Conservation (phyloP, 345 rosid genomes). For the Salix udensis region DNA sequence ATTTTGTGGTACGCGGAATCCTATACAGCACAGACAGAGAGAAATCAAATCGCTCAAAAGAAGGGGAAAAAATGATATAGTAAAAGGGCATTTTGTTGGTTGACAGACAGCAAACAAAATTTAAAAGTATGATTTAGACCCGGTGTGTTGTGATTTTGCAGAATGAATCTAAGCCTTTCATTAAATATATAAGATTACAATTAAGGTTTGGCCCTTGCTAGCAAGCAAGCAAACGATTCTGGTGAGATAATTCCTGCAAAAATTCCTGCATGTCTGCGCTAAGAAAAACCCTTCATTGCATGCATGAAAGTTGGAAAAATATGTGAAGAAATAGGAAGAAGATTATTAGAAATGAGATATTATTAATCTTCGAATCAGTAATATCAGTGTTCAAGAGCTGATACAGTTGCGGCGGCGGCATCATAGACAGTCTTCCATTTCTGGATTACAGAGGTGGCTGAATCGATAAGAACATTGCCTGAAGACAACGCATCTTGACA, state of each 20-base stretch:
- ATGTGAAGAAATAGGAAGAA: background rate
- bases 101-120: too few relatives aligned
- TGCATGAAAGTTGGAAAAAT: background rate
- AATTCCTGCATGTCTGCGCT: background rate
- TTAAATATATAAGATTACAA: too few relatives aligned
- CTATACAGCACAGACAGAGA: too few relatives aligned
- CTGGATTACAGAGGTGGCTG: background rate
- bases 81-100: too few relatives aligned
- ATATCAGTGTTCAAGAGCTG: background rate
- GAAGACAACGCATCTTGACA: conserved; percentile 10
- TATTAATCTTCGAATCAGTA: background rate
- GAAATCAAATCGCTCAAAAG: too few relatives aligned
- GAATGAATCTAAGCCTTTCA: too few relatives aligned
- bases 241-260: background rate
- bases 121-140: too few relatives aligned
- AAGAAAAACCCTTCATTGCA: background rate
- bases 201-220: background rate
- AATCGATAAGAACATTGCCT: background rate
- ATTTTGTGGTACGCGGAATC: too few relatives aligned
- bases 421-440: conserved; percentile 12
- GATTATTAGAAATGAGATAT: background rate
- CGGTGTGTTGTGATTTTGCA: too few relatives aligned
- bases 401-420: conserved; percentile 8
- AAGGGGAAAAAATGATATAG: too few relatives aligned
- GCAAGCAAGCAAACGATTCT: background rate